Percentiles rank a stretch among this genome's conserved stretches.
Conservation (phyloP, 2,329 filamentous ascomycete species). For the Penicillium oxalicum region DNA sequence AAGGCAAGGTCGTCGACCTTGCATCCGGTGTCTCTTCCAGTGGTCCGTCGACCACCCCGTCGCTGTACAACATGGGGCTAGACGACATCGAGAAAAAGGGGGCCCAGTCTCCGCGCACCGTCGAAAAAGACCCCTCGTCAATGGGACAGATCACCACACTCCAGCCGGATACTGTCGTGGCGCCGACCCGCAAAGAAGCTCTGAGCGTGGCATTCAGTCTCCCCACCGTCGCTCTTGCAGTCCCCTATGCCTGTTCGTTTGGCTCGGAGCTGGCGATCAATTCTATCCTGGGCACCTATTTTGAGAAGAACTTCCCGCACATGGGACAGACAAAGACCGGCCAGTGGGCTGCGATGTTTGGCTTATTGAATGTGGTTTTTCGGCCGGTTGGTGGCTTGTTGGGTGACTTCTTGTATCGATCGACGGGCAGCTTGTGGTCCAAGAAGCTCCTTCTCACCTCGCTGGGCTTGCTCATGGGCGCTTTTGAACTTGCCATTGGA, state of each 20-base stretch:
- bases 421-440: constrained; percentile 50
- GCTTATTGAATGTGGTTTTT: constrained; percentile 46
- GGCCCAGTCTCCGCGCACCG: constrained; percentile 17
- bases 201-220: constrained; percentile 58
- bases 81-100: constrained; percentile 32
- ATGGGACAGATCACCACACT: constrained; percentile 46
- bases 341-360: constrained; percentile 52
- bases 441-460: constrained; percentile 60
- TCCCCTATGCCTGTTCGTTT: constrained; percentile 56
- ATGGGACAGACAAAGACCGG: constrained; percentile 52
- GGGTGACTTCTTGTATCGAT: constrained; percentile 51
- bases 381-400: constrained; percentile 47
- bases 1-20: constrained; percentile 29
- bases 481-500: constrained; percentile 59
- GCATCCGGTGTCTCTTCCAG: constrained; percentile 19
- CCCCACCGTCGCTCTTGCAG: constrained; percentile 48
- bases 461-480: constrained; percentile 52
- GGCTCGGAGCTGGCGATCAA: constrained; percentile 57
- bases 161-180: constrained; percentile 55
- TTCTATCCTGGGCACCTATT: constrained; percentile 55
- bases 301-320: constrained; percentile 49
- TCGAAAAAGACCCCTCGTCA: constrained; percentile 39
- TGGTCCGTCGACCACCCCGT: constrained; percentile 21
- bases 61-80: constrained; percentile 16
- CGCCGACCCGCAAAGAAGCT: constrained; percentile 57